Percentiles rank a stretch among this genome's conserved stretches.
Evolutionary conservation across 306 rosid species (phyloP).

Genomic region (Fragaria ananassa): DNA sequence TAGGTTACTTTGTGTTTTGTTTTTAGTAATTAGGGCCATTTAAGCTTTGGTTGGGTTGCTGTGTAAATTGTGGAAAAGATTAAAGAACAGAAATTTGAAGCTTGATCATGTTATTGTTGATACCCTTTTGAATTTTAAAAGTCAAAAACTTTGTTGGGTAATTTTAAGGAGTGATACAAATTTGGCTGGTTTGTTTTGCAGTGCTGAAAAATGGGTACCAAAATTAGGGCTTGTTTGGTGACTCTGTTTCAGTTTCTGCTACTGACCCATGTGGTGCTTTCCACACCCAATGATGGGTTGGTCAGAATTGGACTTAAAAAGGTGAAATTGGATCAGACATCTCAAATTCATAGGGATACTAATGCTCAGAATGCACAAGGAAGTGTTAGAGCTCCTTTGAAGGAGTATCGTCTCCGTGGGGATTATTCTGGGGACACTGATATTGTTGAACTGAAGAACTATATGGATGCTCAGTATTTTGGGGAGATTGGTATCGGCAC

Average conservation of each 20-base stretch:
- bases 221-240: constrained; percentile 24
- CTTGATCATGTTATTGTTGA: background rate
- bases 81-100: background rate
- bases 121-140: background rate
- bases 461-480: constrained; percentile 82
- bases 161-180: background rate
- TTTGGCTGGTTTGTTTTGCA: constrained; percentile 20
- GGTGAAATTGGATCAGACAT: constrained; percentile 33
- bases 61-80: background rate
- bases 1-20: background rate
- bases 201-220: constrained; percentile 36
- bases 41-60: constrained; percentile 14
- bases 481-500: constrained; percentile 84
- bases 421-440: constrained; percentile 37
- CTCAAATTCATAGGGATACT: constrained; percentile 28
- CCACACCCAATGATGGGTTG: constrained; percentile 38
- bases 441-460: constrained; percentile 64
- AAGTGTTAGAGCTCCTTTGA: constrained; percentile 13
- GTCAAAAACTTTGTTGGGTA: background rate
- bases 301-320: constrained; percentile 47
- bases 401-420: constrained; percentile 32
- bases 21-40: background rate
- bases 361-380: constrained; percentile 26
- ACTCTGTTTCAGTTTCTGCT: constrained; percentile 28
- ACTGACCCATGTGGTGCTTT: constrained; percentile 38